Percentiles rank a stretch among this genome's conserved stretches.
Evolutionary conservation across 148 eudicot species (phyloP).

Genomic region (Beta vulgaris): DNA sequence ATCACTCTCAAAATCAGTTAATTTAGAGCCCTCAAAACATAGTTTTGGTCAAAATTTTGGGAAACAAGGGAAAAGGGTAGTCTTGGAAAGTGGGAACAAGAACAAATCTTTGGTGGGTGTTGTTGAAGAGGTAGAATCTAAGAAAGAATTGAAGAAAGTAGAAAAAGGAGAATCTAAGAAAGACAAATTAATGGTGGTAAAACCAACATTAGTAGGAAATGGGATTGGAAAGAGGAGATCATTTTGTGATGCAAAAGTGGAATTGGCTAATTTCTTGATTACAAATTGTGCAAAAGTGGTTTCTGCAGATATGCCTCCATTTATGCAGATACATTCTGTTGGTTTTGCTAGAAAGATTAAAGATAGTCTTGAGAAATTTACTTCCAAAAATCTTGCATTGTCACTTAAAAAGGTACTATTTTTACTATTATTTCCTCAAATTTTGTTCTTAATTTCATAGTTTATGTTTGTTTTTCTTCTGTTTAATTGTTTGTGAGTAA

Average conservation of each 20-base stretch:
- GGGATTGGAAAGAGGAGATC: slow-evolving; percentile 55
- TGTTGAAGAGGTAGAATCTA: slow-evolving; percentile 14
- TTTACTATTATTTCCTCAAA: neutral
- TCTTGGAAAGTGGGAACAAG: slow-evolving; percentile 28
- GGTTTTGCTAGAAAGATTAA: slow-evolving; percentile 77
- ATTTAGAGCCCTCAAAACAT: slow-evolving; percentile 31
- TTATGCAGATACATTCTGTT: slow-evolving; percentile 92
- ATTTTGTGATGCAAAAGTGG: slow-evolving; percentile 51
- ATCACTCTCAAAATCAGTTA: slow-evolving; percentile 32
- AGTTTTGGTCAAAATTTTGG: slow-evolving; percentile 13
- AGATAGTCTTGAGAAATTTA: slow-evolving; percentile 94
- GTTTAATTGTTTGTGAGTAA: no score
- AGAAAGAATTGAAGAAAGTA: slow-evolving; percentile 23
- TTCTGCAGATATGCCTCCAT: slow-evolving; percentile 86
- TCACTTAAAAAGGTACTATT: slow-evolving; percentile 82
- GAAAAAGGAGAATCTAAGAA: neutral
- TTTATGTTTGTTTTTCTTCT: neutral
- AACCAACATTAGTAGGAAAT: slow-evolving; percentile 14
- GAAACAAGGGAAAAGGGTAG: slow-evolving; percentile 30
- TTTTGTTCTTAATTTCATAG: neutral
- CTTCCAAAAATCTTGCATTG: slow-evolving; percentile 71
- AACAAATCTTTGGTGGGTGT: slow-evolving; percentile 13
- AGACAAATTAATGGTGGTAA: neutral
- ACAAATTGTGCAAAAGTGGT: slow-evolving; percentile 75
- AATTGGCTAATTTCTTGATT: slow-evolving; percentile 62